Conservation (phyloP, 2,329 filamentous ascomycete genomes). For the Colletotrichum sp. region DNA sequence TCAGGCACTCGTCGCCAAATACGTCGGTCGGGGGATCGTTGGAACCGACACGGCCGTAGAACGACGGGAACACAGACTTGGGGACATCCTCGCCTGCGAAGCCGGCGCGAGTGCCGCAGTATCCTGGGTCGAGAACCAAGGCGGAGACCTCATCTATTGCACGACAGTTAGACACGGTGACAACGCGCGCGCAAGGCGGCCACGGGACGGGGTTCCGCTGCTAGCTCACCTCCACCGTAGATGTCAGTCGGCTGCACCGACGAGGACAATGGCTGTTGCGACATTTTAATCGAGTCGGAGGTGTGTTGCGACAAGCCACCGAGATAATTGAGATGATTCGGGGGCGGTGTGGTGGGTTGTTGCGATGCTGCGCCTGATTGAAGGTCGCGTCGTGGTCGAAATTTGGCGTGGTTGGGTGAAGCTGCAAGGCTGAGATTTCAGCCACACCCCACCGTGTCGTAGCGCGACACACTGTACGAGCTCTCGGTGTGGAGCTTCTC, state of each 20-base stretch:
- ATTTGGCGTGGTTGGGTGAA: slow-evolving; percentile 19
- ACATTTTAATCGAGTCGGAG: slow-evolving; percentile 44
- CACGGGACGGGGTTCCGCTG: neutral
- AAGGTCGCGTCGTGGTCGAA: slow-evolving; percentile 10
- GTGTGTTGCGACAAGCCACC: slow-evolving; percentile 1
- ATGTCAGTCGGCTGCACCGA: slow-evolving; percentile 65
- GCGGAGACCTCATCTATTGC: slow-evolving; percentile 90
- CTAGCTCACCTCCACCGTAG: slow-evolving; percentile 63
- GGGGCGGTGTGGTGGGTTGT: neutral
- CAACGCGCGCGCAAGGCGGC: neutral
- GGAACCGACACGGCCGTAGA: slow-evolving; percentile 72
- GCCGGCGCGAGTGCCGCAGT: slow-evolving; percentile 87
- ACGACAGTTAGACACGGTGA: neutral
- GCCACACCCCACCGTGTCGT: slow-evolving; percentile 14
- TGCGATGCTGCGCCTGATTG: slow-evolving; percentile 10
- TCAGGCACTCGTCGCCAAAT: slow-evolving; percentile 91
- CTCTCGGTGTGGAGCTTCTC: slow-evolving; percentile 11
- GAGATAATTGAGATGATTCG: neutral
- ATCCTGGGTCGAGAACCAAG: slow-evolving; percentile 94
- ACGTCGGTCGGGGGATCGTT: slow-evolving; percentile 60
- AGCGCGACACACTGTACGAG: slow-evolving; percentile 17
- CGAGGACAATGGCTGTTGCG: slow-evolving; percentile 60
- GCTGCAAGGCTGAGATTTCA: slow-evolving; percentile 22
- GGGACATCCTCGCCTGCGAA: slow-evolving; percentile 98
- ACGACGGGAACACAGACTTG: slow-evolving; percentile 89